A percentile compares a stretch with the other conserved stretches of the same genome.
Evolutionary conservation across 163 green algal species (phyloP).

Genomic region (Botryococcus braunii): DNA sequence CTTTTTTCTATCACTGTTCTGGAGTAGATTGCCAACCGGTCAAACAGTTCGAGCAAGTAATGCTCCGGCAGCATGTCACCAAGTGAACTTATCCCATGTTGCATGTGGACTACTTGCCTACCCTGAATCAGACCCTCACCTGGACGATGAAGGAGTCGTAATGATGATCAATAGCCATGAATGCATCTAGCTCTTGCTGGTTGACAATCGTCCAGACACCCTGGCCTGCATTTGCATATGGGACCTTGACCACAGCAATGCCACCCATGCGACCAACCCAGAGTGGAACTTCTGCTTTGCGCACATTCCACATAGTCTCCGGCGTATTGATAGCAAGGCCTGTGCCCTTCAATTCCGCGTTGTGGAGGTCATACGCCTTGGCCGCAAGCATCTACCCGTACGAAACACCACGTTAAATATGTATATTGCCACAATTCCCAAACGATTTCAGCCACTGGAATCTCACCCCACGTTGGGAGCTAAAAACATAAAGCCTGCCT

Average conservation of each 20-base stretch:
- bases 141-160: slow-evolving; percentile 3
- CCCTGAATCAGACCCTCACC: too few species aligned
- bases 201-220: slow-evolving; percentile 3
- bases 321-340: slow-evolving; percentile 5
- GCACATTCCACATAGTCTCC: slow-evolving; percentile 2
- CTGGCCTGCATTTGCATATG: slow-evolving; percentile 3
- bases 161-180: not conserved
- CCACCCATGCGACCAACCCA: not conserved
- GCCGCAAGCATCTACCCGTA: slow-evolving; percentile 1
- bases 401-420: too few species aligned
- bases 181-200: not conserved
- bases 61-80: too few species aligned
- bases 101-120: too few species aligned
- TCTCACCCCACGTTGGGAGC: too few species aligned
- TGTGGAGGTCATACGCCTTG: slow-evolving; percentile 4
- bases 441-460: too few species aligned
- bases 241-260: not conserved
- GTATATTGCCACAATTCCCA: too few species aligned
- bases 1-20: too few species aligned
- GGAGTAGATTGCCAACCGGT: too few species aligned
- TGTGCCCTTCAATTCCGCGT: not conserved
- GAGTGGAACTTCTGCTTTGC: not conserved
- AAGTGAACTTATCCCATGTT: too few species aligned
- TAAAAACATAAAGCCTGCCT: too few species aligned
- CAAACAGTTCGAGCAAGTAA: too few species aligned